These are phyloP conservation scores for Earliella scabrosa DNA, from an alignment of 1,284 basidiomycete genomes.

Conservation along the genomic window DNA sequence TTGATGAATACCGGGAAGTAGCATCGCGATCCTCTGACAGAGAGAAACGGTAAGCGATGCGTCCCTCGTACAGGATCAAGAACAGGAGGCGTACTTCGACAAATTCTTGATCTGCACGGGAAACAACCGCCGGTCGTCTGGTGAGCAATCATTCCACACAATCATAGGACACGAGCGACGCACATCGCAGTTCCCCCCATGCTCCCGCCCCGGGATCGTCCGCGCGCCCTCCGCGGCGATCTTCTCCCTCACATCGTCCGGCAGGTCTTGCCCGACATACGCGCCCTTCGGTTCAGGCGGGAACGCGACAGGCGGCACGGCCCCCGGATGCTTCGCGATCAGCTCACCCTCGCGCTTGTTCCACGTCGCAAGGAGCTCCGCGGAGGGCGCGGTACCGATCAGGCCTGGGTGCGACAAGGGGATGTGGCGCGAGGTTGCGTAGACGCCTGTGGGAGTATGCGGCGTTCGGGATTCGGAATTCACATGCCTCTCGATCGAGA, in stretches of 20 bases:
- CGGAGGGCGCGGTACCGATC: conserved; percentile 77
- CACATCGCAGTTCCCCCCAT: conserved; percentile 84
- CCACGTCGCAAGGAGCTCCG: conserved; percentile 75
- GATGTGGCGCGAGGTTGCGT: conserved; percentile 74
- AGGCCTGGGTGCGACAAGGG: conserved; percentile 80
- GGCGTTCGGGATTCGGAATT: too few species aligned
- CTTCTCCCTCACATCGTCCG: conserved; percentile 51
- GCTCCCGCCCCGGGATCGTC: conserved; percentile 78
- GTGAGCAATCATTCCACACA: too few species aligned
- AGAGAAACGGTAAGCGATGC: too few species aligned
- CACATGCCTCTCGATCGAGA: too few species aligned
- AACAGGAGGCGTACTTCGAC: conserved; percentile 59
- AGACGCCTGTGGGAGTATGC: conserved; percentile 59
- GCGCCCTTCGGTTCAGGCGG: conserved; percentile 65
- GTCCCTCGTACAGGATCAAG: too few species aligned
- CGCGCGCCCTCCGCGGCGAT: conserved; percentile 73
- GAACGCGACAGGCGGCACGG: conserved; percentile 71
- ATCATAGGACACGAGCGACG: conserved; percentile 23
- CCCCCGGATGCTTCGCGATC: conserved; percentile 57
- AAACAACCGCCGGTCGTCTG: too few species aligned
- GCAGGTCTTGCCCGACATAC: conserved; percentile 72
- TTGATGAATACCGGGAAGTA: conserved; percentile 82
- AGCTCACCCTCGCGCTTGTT: conserved; percentile 72
- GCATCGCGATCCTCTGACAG: conserved; percentile 60
- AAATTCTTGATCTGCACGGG: conserved; percentile 83